A percentile compares a stretch with the other conserved stretches of the same genome.
Conservation (phyloP, 768 basidiomycete genomes). For the Leucocoprinus leucothites region DNA sequence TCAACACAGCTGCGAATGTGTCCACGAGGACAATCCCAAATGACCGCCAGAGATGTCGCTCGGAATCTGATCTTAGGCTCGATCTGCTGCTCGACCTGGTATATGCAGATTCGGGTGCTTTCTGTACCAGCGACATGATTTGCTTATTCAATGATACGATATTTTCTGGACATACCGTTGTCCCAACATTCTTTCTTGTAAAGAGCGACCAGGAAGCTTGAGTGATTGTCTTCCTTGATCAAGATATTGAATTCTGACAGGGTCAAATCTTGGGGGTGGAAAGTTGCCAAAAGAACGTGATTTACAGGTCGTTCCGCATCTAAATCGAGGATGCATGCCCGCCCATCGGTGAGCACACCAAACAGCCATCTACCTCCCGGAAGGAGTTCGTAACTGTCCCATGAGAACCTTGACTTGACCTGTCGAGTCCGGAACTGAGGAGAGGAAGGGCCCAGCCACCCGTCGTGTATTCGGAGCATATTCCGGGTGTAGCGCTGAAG, state of each 20-base stretch:
- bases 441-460: neutral
- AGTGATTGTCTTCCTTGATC: neutral
- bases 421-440: neutral
- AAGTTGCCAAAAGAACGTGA: neutral
- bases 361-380: neutral
- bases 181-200: no score
- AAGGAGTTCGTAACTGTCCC: neutral
- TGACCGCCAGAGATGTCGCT: neutral
- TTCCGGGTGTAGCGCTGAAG: neutral
- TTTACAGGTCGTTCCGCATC: neutral
- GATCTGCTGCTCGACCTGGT: neutral
- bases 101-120: neutral
- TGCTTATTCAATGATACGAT: neutral
- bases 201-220: no score
- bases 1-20: neutral
- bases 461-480: neutral
- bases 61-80: neutral
- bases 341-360: neutral
- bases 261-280: neutral
- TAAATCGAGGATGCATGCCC: neutral
- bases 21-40: neutral
- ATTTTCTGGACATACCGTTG: neutral
- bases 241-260: neutral
- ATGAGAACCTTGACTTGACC: neutral
- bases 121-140: neutral